phyloP scores from a whole-genome alignment of 176 grass and related monocot genomes.

The Juncus effusus region DNA sequence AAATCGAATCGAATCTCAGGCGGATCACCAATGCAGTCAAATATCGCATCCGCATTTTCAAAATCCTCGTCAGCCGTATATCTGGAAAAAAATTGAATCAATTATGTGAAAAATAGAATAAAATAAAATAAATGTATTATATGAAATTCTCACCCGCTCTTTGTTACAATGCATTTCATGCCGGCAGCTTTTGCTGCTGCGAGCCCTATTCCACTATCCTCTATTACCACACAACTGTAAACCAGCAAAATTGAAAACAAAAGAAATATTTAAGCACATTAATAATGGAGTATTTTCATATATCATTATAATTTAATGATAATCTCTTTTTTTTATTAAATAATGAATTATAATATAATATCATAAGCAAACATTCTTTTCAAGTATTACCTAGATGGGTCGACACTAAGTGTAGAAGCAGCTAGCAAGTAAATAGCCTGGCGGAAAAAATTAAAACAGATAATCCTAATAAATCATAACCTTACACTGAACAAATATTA shows the following conservation, averaged over 20 bases:
- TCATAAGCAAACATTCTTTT: neutral
- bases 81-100: slow-evolving; percentile 30
- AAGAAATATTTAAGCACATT: slow-evolving; percentile 15
- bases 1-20: slow-evolving; percentile 77
- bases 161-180: slow-evolving; percentile 92
- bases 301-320: neutral
- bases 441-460: neutral
- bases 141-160: slow-evolving; percentile 65
- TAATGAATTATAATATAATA: neutral
- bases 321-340: neutral
- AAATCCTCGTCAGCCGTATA: slow-evolving; percentile 93
- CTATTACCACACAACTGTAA: slow-evolving; percentile 88
- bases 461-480: slow-evolving; percentile 4
- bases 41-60: slow-evolving; percentile 56
- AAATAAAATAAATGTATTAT: neutral
- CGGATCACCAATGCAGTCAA: slow-evolving; percentile 89
- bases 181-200: slow-evolving; percentile 80
- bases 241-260: slow-evolving; percentile 20
- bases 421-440: slow-evolving; percentile 97
- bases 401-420: slow-evolving; percentile 71
- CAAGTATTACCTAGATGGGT: slow-evolving; percentile 68
- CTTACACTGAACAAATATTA: neutral
- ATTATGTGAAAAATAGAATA: slow-evolving; percentile 1
- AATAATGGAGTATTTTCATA: neutral
- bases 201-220: slow-evolving; percentile 90